phyloP scores from a whole-genome alignment of 1,139 yeast species.

The Saccharomycopsis hybrid region DNA sequence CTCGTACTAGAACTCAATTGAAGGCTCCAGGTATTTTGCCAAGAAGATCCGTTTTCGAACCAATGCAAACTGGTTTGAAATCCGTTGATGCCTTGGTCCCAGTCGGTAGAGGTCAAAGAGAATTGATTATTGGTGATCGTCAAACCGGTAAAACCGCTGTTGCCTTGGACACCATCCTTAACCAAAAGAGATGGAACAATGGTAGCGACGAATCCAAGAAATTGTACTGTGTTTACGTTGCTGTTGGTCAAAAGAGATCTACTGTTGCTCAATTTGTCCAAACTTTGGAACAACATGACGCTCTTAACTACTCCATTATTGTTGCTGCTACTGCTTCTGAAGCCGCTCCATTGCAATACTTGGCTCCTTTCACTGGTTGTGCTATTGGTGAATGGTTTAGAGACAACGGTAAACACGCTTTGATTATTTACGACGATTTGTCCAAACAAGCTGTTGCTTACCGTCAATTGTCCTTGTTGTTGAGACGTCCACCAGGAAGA shows the following conservation, averaged over 20 bases:
- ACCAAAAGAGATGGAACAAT: constrained; percentile 98
- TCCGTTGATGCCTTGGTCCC: constrained; percentile 99
- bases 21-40: constrained; percentile 99
- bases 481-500: constrained; percentile 97
- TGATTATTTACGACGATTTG: constrained; percentile 95
- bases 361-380: constrained; percentile 99
- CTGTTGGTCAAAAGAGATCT: constrained; percentile 99
- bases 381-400: constrained; percentile 99
- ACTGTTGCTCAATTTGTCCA: constrained; percentile 99
- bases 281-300: constrained; percentile 97
- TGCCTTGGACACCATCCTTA: constrained; percentile 95
- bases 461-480: constrained; percentile 97
- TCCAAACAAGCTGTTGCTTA: constrained; percentile 99
- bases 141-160: constrained; percentile 99
- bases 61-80: constrained; percentile 99
- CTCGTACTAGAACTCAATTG: constrained; percentile 92
- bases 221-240: constrained; percentile 99
- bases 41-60: constrained; percentile 97
- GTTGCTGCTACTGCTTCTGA: constrained; percentile 99
- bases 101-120: constrained; percentile 99
- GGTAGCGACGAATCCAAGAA: constrained; percentile 94
- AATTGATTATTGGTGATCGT: constrained; percentile 99
- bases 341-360: constrained; percentile 99
- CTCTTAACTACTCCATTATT: constrained; percentile 94
- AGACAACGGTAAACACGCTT: constrained; percentile 97